phyloP scores from a whole-genome alignment of 1,139 yeast species.

The Zygoascus meyerae region DNA sequence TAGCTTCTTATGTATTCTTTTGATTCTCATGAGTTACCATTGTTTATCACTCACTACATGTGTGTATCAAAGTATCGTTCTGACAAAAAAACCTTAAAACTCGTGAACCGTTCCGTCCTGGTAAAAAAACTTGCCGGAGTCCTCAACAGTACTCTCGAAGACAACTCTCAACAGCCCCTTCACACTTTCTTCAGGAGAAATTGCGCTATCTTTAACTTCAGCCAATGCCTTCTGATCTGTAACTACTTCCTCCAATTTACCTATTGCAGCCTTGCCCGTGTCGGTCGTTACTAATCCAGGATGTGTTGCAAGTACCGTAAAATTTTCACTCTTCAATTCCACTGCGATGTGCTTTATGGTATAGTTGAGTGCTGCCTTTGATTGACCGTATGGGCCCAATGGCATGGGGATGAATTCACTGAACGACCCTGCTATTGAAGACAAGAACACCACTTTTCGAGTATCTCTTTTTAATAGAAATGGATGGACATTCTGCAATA shows the following conservation, averaged over 20 bases:
- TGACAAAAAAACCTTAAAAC: constrained; percentile 25
- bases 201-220: neutral
- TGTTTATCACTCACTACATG: constrained; percentile 10
- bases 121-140: constrained; percentile 15
- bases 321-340: constrained; percentile 26
- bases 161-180: constrained; percentile 11
- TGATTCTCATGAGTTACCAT: constrained; percentile 22
- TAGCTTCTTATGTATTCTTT: too few relatives aligned
- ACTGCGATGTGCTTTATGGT: constrained; percentile 23
- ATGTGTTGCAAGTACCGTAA: constrained; percentile 28
- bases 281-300: constrained; percentile 36
- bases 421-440: constrained; percentile 29
- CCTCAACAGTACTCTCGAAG: constrained; percentile 10
- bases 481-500: constrained; percentile 22
- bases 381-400: constrained; percentile 32
- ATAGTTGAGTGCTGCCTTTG: constrained; percentile 36
- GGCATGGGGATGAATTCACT: constrained; percentile 17
- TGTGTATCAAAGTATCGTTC: constrained; percentile 28
- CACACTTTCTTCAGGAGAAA: constrained; percentile 12
- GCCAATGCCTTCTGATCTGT: neutral
- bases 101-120: constrained; percentile 14
- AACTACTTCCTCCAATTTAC: constrained; percentile 5
- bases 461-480: constrained; percentile 20
- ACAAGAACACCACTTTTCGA: constrained; percentile 23
- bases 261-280: constrained; percentile 20